phyloP scores from a whole-genome alignment of 805 yeast species.

The Saccharomyces kudriavzevii region DNA sequence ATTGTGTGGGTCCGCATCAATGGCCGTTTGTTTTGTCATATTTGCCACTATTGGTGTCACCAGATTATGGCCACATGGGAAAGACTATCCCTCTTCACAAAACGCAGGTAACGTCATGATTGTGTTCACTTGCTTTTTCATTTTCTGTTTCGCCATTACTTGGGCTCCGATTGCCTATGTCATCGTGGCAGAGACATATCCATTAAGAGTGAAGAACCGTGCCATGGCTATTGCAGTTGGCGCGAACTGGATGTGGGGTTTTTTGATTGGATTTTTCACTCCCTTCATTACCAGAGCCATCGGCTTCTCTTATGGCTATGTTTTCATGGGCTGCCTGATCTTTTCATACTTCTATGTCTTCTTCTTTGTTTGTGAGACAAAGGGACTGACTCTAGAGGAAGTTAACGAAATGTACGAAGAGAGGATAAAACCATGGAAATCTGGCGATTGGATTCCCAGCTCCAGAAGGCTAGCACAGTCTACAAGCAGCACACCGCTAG shows the following conservation, averaged over 20 bases:
- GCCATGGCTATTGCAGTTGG: constrained; percentile 50
- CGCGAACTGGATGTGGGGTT: constrained; percentile 57
- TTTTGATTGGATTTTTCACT: constrained; percentile 57
- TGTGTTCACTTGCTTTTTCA: constrained; percentile 37
- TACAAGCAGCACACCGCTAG: not conserved
- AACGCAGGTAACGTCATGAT: constrained; percentile 33
- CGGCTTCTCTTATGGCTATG: constrained; percentile 61
- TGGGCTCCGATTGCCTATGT: constrained; percentile 65
- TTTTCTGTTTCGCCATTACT: constrained; percentile 60
- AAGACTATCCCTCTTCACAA: constrained; percentile 31
- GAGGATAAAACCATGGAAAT: constrained; percentile 36
- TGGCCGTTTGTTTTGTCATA: constrained; percentile 35
- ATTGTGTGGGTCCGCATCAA: constrained; percentile 39
- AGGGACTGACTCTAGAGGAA: constrained; percentile 71
- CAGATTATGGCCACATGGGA: constrained; percentile 33
- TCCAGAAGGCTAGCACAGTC: constrained; percentile 12
- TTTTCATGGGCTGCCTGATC: constrained; percentile 45
- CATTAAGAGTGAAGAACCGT: constrained; percentile 55
- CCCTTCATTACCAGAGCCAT: constrained; percentile 60
- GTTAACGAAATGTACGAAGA: constrained; percentile 52
- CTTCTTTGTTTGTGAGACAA: constrained; percentile 66
- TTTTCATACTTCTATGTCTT: constrained; percentile 51
- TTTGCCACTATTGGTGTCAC: constrained; percentile 55
- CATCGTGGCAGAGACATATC: constrained; percentile 57
- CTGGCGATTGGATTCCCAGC: constrained; percentile 44